Evolutionary conservation across 352 stramenopile genomes (phyloP).

Genomic region (Phytopythium cucurbitacearum): DNA sequence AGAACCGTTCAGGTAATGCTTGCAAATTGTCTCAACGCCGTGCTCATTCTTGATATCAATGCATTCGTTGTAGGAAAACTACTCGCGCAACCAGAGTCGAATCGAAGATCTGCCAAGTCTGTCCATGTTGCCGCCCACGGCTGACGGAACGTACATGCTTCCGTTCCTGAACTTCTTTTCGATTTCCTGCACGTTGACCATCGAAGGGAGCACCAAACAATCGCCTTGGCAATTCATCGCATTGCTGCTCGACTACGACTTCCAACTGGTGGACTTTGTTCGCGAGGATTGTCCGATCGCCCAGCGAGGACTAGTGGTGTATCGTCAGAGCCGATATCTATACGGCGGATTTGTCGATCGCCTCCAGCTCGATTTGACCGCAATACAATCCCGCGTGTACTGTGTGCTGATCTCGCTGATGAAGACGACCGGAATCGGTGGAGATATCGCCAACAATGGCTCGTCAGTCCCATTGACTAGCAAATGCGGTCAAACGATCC

Average conservation of each 20-base stretch:
- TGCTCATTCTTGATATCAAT: not conserved
- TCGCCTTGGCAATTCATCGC: conserved; percentile 51
- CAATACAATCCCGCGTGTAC: conserved; percentile 36
- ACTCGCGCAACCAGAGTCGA: conserved; percentile 35
- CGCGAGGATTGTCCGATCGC: conserved; percentile 42
- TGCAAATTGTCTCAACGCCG: not conserved
- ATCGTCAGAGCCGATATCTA: conserved; percentile 39
- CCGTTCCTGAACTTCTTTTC: conserved; percentile 40
- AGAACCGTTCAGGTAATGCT: conserved; percentile 38
- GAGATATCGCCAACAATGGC: not conserved
- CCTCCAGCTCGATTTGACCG: conserved; percentile 29
- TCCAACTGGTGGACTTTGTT: conserved; percentile 59
- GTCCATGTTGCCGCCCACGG: conserved; percentile 41
- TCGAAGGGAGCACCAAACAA: conserved; percentile 8
- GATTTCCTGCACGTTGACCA: conserved; percentile 36
- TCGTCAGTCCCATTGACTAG: not conserved
- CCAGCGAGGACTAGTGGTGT: conserved; percentile 20
- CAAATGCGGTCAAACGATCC: not conserved
- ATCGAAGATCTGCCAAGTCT: conserved; percentile 62
- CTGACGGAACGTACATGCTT: conserved; percentile 36
- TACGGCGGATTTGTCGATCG: conserved; percentile 51
- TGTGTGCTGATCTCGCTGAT: conserved; percentile 48
- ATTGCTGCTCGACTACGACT: conserved; percentile 54
- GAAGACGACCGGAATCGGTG: conserved; percentile 4
- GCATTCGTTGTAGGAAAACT: conserved; percentile 31